These are phyloP conservation scores for Neurospora sp. DNA, from an alignment of 495 filamentous ascomycete species.

Conservation along the genomic window DNA sequence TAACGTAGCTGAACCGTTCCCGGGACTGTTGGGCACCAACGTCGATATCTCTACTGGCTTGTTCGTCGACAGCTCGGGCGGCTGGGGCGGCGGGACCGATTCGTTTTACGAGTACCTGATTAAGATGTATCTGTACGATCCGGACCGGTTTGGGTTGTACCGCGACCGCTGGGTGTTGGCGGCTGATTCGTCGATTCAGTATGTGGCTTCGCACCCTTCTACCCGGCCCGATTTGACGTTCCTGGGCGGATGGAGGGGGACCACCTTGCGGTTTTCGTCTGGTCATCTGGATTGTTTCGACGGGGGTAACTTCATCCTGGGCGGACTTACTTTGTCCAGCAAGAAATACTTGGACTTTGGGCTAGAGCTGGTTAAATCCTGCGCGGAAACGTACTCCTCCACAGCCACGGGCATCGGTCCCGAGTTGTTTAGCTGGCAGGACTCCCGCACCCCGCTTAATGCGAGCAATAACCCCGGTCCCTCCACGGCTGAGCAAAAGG, in stretches of 20 bases:
- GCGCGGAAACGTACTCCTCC: conserved; percentile 60
- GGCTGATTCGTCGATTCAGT: conserved; percentile 62
- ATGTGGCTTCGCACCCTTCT: conserved; percentile 63
- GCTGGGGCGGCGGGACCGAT: conserved; percentile 75
- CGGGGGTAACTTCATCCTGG: conserved; percentile 79
- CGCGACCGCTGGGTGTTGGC: conserved; percentile 68
- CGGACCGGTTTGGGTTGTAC: conserved; percentile 50
- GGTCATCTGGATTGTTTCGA: conserved; percentile 75
- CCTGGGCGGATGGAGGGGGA: conserved; percentile 44
- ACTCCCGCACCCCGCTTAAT: conserved; percentile 24
- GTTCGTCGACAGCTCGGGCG: conserved; percentile 56
- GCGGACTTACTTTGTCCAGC: conserved; percentile 57
- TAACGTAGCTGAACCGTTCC: conserved; percentile 55
- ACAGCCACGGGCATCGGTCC: conserved; percentile 71
- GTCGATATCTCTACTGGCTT: conserved; percentile 54
- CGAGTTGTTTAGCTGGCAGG: conserved; percentile 65
- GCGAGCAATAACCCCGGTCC: conserved; percentile 28
- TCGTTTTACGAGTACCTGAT: conserved; percentile 89
- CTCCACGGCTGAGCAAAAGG: conserved; percentile 32
- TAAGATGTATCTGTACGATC: conserved; percentile 86
- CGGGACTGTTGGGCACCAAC: conserved; percentile 63
- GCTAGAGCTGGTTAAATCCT: conserved; percentile 60
- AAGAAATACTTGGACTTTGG: conserved; percentile 65
- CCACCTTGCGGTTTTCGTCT: conserved; percentile 39
- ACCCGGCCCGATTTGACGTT: conserved; percentile 66